A percentile compares a stretch with the other conserved stretches of the same genome.
phyloP scores from a whole-genome alignment of 1,284 basidiomycete species.

The Ceraceosorus bombacis region DNA sequence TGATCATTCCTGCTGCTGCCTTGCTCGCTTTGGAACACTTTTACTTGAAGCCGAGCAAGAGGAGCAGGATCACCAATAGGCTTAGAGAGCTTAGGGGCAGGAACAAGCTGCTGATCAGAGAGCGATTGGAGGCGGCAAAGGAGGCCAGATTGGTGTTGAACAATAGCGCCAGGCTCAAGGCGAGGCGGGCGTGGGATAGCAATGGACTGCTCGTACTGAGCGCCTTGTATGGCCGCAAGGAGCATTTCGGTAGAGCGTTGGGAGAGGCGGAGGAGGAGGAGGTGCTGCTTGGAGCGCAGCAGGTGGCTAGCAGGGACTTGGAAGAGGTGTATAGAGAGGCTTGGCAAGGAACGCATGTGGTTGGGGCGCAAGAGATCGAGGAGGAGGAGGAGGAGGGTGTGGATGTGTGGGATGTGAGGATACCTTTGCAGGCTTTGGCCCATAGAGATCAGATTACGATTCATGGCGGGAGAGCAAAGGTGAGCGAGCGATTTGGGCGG shows the following conservation, averaged over 20 bases:
- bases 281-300: slow-evolving; percentile 6
- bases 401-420: slow-evolving; percentile 65
- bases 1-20: too few species aligned
- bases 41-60: slow-evolving; percentile 57
- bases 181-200: slow-evolving; percentile 48
- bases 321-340: slow-evolving; percentile 6
- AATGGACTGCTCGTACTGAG: slow-evolving; percentile 63
- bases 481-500: slow-evolving; percentile 19
- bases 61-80: slow-evolving; percentile 48
- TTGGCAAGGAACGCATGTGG: slow-evolving; percentile 10
- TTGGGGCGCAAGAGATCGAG: slow-evolving; percentile 5
- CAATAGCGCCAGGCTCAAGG: slow-evolving; percentile 50
- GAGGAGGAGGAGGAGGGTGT: slow-evolving; percentile 46
- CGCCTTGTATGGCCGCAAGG: slow-evolving; percentile 56
- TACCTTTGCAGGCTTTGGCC: slow-evolving; percentile 74
- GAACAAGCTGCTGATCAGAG: slow-evolving; percentile 58
- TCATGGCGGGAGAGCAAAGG: slow-evolving; percentile 61
- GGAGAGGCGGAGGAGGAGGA: slow-evolving; percentile 4
- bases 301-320: slow-evolving; percentile 1
- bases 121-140: slow-evolving; percentile 57
- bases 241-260: slow-evolving; percentile 12
- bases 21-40: slow-evolving; percentile 56
- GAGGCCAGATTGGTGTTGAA: slow-evolving; percentile 54
- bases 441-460: slow-evolving; percentile 70
- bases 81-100: slow-evolving; percentile 56